These are phyloP conservation scores for Russula brevipes DNA, from an alignment of 768 basidiomycete genomes.

Conservation along the genomic window DNA sequence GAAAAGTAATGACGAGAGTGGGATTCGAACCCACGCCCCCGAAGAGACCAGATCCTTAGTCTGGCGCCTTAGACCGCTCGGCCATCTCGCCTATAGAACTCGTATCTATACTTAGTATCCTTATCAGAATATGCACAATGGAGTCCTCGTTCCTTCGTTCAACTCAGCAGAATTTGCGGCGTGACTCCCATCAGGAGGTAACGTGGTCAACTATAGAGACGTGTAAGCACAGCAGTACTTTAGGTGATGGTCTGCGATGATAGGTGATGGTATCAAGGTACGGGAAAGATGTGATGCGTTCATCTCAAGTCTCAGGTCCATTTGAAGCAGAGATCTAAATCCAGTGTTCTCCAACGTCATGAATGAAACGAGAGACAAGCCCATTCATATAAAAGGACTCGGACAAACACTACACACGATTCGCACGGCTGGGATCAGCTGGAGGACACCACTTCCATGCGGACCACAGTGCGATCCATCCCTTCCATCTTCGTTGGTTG, in stretches of 20 bases:
- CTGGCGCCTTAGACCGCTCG: conserved; percentile 89
- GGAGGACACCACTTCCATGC: not conserved
- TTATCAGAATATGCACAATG: not conserved
- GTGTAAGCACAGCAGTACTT: no score
- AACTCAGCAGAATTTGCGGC: no score
- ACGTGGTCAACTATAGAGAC: no score
- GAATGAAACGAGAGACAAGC: no score
- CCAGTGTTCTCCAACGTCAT: not conserved
- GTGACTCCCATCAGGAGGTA: no score
- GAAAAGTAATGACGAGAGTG: conserved; percentile 35
- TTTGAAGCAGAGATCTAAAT: not conserved
- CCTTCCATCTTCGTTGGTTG: not conserved
- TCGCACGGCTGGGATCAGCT: not conserved
- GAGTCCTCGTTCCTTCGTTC: no score
- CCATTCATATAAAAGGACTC: no score
- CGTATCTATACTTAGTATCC: not conserved
- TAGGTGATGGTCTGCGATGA: not conserved
- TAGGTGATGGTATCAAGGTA: not conserved
- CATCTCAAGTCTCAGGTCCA: no score
- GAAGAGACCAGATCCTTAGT: conserved; percentile 56
- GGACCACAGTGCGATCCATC: not conserved
- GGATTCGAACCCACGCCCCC: conserved; percentile 51
- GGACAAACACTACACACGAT: no score
- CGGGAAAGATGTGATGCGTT: not conserved
- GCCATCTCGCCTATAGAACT: conserved; percentile 52